Conservation (phyloP, 768 basidiomycete species). For the Dendrothele bispora region DNA sequence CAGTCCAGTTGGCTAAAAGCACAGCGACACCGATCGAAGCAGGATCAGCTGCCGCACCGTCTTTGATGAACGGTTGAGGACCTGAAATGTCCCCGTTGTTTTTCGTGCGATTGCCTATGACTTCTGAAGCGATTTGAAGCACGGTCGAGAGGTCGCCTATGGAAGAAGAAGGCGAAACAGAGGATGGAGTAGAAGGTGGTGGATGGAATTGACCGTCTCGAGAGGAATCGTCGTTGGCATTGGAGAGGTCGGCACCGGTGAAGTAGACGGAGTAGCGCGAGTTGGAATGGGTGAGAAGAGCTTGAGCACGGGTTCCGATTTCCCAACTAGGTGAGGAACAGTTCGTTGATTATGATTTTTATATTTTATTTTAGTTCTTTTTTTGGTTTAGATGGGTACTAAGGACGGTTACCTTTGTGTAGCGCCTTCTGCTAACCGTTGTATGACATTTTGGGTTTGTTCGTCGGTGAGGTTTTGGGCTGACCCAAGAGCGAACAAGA, state of each 20-base stretch:
- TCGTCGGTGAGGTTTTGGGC: conserved; percentile 26
- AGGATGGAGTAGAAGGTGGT: conserved; percentile 25
- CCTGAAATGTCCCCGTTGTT: conserved; percentile 43
- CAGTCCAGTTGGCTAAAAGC: conserved; percentile 54
- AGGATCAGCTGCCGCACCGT: conserved; percentile 73
- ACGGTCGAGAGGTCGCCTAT: conserved; percentile 57
- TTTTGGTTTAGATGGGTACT: neutral
- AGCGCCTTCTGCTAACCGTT: conserved; percentile 36
- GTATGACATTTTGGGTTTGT: conserved; percentile 33
- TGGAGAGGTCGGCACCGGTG: conserved; percentile 32
- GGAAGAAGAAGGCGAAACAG: too few relatives aligned
- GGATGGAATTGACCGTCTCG: too few relatives aligned
- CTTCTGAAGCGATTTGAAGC: conserved; percentile 49
- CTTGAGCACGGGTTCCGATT: conserved; percentile 53
- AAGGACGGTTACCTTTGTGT: conserved; percentile 30
- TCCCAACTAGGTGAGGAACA: conserved; percentile 43
- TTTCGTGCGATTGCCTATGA: conserved; percentile 47
- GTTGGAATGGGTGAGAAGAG: conserved; percentile 46
- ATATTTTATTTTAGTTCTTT: neutral
- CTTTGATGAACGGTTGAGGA: conserved; percentile 52
- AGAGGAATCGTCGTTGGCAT: conserved; percentile 36
- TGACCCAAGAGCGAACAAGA: too few relatives aligned
- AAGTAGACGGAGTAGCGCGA: conserved; percentile 46
- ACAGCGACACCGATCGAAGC: conserved; percentile 73
- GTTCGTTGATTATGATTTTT: neutral